These are phyloP conservation scores for Drosera capensis DNA, from an alignment of 148 eudicot species.

Conservation along the genomic window DNA sequence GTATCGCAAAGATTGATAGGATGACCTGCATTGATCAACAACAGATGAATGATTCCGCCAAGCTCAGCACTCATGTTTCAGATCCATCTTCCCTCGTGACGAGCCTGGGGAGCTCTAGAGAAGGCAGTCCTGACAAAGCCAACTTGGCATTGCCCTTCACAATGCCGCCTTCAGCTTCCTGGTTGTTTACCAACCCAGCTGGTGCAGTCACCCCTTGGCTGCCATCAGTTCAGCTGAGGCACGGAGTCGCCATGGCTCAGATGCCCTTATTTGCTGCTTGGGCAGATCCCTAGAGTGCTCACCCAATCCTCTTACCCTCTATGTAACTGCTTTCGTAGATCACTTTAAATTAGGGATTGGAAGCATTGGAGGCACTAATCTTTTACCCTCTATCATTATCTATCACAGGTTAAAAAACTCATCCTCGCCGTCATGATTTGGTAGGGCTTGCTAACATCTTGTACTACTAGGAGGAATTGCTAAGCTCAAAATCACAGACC, in stretches of 20 bases:
- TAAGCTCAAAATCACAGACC: too few relatives aligned
- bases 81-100: constrained; percentile 37
- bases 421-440: too few relatives aligned
- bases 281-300: constrained; percentile 44
- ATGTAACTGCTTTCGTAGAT: too few relatives aligned
- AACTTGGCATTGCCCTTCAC: constrained; percentile 25
- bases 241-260: constrained; percentile 23
- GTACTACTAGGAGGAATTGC: too few relatives aligned
- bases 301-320: too few relatives aligned
- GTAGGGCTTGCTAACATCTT: too few relatives aligned
- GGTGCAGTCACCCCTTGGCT: constrained; percentile 5
- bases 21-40: neutral
- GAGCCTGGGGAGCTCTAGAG: constrained; percentile 42
- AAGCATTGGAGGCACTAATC: too few relatives aligned
- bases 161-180: constrained; percentile 33
- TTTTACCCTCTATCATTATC: too few relatives aligned
- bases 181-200: constrained; percentile 20
- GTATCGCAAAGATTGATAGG: neutral
- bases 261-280: constrained; percentile 69
- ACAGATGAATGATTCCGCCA: neutral
- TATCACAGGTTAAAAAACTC: too few relatives aligned
- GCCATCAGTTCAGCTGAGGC: constrained; percentile 33
- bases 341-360: too few relatives aligned
- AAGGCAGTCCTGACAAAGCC: constrained; percentile 45
- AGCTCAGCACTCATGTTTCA: constrained; percentile 16